phyloP scores from a whole-genome alignment of 2,329 filamentous ascomycete genomes.

The Hortaea werneckii region DNA sequence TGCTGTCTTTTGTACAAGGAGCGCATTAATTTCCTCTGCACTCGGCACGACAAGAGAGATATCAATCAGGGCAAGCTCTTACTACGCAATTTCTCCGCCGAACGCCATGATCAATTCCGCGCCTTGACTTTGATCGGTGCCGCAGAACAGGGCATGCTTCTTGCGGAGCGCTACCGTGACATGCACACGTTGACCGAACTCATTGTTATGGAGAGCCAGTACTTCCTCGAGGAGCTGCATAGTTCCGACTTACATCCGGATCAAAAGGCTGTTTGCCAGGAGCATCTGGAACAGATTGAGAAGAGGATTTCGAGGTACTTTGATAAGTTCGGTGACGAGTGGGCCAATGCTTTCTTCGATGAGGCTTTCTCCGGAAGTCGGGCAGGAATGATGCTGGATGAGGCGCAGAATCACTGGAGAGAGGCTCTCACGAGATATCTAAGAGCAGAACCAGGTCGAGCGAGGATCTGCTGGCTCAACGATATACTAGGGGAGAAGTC shows the following conservation, averaged over 20 bases:
- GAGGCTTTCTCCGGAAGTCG: slow-evolving; percentile 57
- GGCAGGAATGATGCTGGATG: slow-evolving; percentile 51
- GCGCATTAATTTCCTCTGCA: slow-evolving; percentile 47
- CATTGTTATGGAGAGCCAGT: slow-evolving; percentile 36
- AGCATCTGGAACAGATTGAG: slow-evolving; percentile 27
- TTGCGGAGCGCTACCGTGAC: slow-evolving; percentile 54
- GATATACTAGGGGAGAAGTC: slow-evolving; percentile 70
- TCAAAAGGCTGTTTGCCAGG: not conserved
- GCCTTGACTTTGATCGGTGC: slow-evolving; percentile 40
- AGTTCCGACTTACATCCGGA: slow-evolving; percentile 16
- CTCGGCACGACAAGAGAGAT: slow-evolving; percentile 40
- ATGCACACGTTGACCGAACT: slow-evolving; percentile 51
- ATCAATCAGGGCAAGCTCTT: slow-evolving; percentile 41
- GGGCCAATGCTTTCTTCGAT: slow-evolving; percentile 70
- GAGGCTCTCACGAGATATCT: slow-evolving; percentile 69
- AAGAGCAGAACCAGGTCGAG: slow-evolving; percentile 58
- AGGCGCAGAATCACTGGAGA: slow-evolving; percentile 55
- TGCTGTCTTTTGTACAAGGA: slow-evolving; percentile 51
- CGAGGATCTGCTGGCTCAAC: slow-evolving; percentile 88
- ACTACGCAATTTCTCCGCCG: slow-evolving; percentile 30
- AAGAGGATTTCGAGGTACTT: slow-evolving; percentile 45
- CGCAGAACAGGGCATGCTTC: slow-evolving; percentile 45
- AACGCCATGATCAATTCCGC: slow-evolving; percentile 33
- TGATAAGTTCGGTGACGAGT: slow-evolving; percentile 53
- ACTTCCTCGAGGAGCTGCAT: slow-evolving; percentile 25